Percentiles rank a stretch among this genome's conserved stretches.
phyloP scores from a whole-genome alignment of 1,284 basidiomycete genomes.

The Cryptococcus sp. region DNA sequence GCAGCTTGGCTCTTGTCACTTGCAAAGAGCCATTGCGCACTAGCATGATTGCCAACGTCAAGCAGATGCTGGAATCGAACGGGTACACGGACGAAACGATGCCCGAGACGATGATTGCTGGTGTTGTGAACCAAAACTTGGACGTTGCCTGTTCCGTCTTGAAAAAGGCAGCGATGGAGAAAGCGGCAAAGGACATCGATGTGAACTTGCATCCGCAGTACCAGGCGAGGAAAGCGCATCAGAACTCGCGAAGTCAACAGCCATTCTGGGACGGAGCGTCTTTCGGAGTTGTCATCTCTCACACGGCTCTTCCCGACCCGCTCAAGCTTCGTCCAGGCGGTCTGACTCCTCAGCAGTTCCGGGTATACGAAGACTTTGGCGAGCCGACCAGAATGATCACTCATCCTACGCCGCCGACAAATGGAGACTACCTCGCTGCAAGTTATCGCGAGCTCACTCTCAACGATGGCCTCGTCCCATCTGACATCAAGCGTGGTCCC shows the following conservation, averaged over 20 bases:
- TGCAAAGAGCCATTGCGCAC: slow-evolving; percentile 97
- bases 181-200: slow-evolving; percentile 92
- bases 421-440: slow-evolving; percentile 32
- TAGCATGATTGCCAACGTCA: slow-evolving; percentile 87
- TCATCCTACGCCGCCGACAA: slow-evolving; percentile 21
- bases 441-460: slow-evolving; percentile 30
- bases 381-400: slow-evolving; percentile 46
- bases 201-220: slow-evolving; percentile 83
- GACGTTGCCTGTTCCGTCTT: slow-evolving; percentile 93
- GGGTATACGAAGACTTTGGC: slow-evolving; percentile 96
- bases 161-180: slow-evolving; percentile 97
- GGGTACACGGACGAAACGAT: slow-evolving; percentile 74
- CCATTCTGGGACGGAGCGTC: slow-evolving; percentile 82
- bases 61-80: slow-evolving; percentile 74
- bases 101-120: slow-evolving; percentile 62
- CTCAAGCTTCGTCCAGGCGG: slow-evolving; percentile 83
- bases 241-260: slow-evolving; percentile 62
- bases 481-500: slow-evolving; percentile 38
- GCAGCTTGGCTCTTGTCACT: slow-evolving; percentile 93
- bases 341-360: slow-evolving; percentile 75
- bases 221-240: slow-evolving; percentile 80
- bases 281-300: slow-evolving; percentile 70
- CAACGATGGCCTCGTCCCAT: slow-evolving; percentile 28
- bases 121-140: slow-evolving; percentile 90
- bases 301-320: slow-evolving; percentile 80